These are phyloP conservation scores for Anastatica hierochuntica DNA, from an alignment of 345 rosid species.

Conservation along the genomic window DNA sequence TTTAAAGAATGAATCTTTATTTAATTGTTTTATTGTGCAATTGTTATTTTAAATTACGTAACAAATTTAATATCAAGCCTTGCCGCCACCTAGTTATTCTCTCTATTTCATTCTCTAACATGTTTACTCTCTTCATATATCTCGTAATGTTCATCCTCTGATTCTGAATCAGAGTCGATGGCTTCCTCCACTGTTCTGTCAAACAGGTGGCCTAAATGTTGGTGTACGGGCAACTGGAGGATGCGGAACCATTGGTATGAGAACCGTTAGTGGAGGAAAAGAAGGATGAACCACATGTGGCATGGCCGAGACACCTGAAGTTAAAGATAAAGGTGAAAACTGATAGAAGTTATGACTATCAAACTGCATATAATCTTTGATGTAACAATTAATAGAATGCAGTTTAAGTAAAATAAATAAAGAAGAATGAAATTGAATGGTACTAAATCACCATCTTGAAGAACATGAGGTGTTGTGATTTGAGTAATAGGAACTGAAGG, in stretches of 20 bases:
- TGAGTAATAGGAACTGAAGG: constrained; percentile 30
- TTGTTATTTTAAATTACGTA: too few species aligned
- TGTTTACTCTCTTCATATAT: constrained; percentile 60
- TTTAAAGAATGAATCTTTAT: too few species aligned
- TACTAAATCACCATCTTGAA: constrained; percentile 18
- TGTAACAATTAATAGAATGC: neutral
- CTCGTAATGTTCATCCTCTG: constrained; percentile 52
- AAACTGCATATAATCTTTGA: neutral
- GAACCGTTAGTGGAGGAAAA: constrained; percentile 45
- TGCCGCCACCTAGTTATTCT: constrained; percentile 90
- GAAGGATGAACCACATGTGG: constrained; percentile 32
- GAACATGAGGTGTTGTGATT: constrained; percentile 17
- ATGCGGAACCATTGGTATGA: constrained; percentile 38
- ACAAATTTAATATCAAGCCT: constrained; percentile 68
- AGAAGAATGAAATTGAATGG: neutral
- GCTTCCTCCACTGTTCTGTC: constrained; percentile 53
- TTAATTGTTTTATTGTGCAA: too few species aligned
- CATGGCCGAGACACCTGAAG: constrained; percentile 24
- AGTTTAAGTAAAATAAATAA: too few species aligned
- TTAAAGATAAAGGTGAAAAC: neutral
- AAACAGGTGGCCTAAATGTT: constrained; percentile 38
- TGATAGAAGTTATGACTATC: neutral
- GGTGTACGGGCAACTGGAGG: constrained; percentile 48
- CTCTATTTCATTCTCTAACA: constrained; percentile 75
- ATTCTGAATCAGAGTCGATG: constrained; percentile 51